Percentiles rank a stretch among this genome's conserved stretches.
Evolutionary conservation across 495 filamentous ascomycete genomes (phyloP).

Genomic region (Lentithecium fluviatile): DNA sequence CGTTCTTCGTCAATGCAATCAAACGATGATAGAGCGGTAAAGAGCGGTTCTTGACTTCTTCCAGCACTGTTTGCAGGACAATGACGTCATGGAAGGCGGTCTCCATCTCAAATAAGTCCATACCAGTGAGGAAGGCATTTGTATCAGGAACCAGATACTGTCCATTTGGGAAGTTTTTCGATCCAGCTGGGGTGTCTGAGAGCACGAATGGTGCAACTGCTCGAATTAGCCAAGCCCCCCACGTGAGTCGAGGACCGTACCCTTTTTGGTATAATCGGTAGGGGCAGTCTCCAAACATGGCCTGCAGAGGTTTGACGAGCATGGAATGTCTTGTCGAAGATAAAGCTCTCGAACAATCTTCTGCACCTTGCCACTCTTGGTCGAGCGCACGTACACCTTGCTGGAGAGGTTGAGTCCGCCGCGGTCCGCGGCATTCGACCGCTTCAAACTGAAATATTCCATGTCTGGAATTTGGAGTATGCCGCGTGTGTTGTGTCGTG

Average conservation of each 20-base stretch:
- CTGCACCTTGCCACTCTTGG: slow-evolving; percentile 92
- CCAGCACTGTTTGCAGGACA: slow-evolving; percentile 90
- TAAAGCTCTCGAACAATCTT: slow-evolving; percentile 98
- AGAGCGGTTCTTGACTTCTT: slow-evolving; percentile 91
- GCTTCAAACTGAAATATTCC: slow-evolving; percentile 87
- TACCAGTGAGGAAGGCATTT: slow-evolving; percentile 90
- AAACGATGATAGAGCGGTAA: slow-evolving; percentile 93
- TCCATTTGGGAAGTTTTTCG: slow-evolving; percentile 73
- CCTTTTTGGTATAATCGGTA: slow-evolving; percentile 70
- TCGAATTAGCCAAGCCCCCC: slow-evolving; percentile 26
- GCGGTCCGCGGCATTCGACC: slow-evolving; percentile 66
- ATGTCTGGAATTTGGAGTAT: neutral
- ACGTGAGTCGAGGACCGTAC: slow-evolving; percentile 47
- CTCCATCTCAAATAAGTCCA: slow-evolving; percentile 93
- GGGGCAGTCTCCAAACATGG: slow-evolving; percentile 69
- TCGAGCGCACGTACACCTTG: slow-evolving; percentile 91
- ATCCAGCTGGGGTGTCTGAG: slow-evolving; percentile 80
- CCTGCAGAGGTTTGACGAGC: slow-evolving; percentile 86
- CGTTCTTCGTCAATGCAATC: slow-evolving; percentile 82
- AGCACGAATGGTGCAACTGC: slow-evolving; percentile 79
- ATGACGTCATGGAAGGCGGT: slow-evolving; percentile 93
- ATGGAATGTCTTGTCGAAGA: slow-evolving; percentile 93
- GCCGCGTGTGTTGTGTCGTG: neutral
- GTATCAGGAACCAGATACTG: slow-evolving; percentile 97
- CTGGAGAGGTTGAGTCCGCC: slow-evolving; percentile 76